phyloP scores from a whole-genome alignment of 352 stramenopile genomes.

The Phytophthora uliginosa region DNA sequence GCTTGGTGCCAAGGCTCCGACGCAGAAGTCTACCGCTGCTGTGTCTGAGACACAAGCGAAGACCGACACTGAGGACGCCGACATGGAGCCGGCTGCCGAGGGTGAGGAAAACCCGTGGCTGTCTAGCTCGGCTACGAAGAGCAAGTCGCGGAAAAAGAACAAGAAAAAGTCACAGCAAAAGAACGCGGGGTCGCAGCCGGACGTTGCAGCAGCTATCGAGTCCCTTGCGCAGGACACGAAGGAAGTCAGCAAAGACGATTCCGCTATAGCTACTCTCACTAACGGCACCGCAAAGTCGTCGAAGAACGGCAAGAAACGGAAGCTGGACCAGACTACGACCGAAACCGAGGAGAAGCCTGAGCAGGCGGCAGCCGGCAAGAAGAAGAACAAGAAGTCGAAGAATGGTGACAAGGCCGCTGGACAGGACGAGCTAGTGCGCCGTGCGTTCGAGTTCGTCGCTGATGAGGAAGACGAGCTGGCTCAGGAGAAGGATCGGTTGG shows the following conservation, averaged over 20 bases:
- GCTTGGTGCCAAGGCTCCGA: conserved; percentile 39
- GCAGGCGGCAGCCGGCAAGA: conserved; percentile 25
- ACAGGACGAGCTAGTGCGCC: conserved; percentile 94
- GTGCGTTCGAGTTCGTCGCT: conserved; percentile 96
- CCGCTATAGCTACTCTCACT: conserved; percentile 27
- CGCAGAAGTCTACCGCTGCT: conserved; percentile 14
- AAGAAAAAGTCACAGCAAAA: conserved; percentile 62
- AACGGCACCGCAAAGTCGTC: conserved; percentile 29
- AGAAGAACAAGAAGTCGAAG: conserved; percentile 58
- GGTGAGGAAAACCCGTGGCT: conserved; percentile 83
- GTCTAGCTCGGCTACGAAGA: conserved; percentile 56
- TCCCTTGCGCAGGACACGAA: conserved; percentile 64
- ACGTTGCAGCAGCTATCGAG: conserved; percentile 69
- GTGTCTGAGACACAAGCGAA: conserved; percentile 13
- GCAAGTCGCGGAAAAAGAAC: conserved; percentile 78
- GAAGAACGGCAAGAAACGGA: conserved; percentile 58
- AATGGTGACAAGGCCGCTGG: conserved; percentile 58
- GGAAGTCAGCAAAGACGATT: conserved; percentile 29
- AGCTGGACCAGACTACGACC: conserved; percentile 47
- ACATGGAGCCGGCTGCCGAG: conserved; percentile 29
- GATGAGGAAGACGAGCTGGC: conserved; percentile 95
- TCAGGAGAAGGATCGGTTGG: conserved; percentile 92
- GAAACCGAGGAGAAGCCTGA: conserved; percentile 18
- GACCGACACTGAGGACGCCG: conserved; percentile 32
- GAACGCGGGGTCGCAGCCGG: conserved; percentile 39